Evolutionary conservation across 345 rosid genomes (phyloP).

Genomic region (Atalantia buxifolia): DNA sequence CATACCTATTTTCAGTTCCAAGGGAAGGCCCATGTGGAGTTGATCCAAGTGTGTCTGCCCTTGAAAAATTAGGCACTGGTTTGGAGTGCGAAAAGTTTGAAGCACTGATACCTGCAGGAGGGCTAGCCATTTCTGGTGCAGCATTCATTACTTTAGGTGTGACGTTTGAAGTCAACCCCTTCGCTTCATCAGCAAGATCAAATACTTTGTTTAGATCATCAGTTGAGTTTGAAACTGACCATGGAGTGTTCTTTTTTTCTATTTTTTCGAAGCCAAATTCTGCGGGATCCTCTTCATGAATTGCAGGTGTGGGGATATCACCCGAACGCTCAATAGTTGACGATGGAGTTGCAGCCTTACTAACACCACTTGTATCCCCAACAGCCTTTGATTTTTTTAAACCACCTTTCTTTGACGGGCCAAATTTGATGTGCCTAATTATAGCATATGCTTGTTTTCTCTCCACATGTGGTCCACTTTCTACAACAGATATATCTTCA

Average conservation of each 20-base stretch:
- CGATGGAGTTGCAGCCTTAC: neutral
- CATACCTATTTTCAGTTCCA: slow-evolving; percentile 42
- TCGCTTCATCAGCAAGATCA: slow-evolving; percentile 2
- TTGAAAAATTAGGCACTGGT: slow-evolving; percentile 1
- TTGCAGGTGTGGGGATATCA: neutral
- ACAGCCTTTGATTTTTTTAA: slow-evolving; percentile 37
- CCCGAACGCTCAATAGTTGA: slow-evolving; percentile 6
- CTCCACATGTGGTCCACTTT: slow-evolving; percentile 66
- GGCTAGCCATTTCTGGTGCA: neutral
- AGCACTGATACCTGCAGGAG: neutral
- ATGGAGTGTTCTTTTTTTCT: slow-evolving; percentile 10
- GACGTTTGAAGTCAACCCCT: slow-evolving; percentile 3
- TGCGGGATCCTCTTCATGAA: slow-evolving; percentile 14
- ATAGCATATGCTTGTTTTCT: slow-evolving; percentile 57
- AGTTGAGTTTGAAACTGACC: slow-evolving; percentile 17
- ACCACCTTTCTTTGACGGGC: slow-evolving; percentile 63
- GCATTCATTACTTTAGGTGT: neutral
- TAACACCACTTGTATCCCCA: slow-evolving; percentile 10
- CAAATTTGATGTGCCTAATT: slow-evolving; percentile 71
- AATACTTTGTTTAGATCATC: slow-evolving; percentile 13
- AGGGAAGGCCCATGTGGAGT: slow-evolving; percentile 11
- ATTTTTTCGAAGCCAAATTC: slow-evolving; percentile 8
- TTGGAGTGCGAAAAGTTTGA: slow-evolving; percentile 2
- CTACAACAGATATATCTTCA: slow-evolving; percentile 56
- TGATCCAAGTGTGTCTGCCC: slow-evolving; percentile 6